A percentile compares a stretch with the other conserved stretches of the same genome.
These are phyloP conservation scores for Calocybe gambosa DNA, from an alignment of 1,284 basidiomycete species.

Conservation along the genomic window DNA sequence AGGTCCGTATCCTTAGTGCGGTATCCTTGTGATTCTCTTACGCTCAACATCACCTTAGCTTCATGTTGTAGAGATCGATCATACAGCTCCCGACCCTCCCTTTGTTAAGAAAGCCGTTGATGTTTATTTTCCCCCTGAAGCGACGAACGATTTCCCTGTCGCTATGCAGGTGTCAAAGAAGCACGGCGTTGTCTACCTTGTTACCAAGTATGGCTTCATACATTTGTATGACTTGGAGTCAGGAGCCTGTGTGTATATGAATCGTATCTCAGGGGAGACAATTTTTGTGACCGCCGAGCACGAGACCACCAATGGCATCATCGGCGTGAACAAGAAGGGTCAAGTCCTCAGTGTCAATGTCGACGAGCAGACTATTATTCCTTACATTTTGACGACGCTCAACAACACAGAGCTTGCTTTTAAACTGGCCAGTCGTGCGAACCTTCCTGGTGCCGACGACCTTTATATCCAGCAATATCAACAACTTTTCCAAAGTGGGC, in stretches of 20 bases:
- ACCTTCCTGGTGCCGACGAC: conserved; percentile 96
- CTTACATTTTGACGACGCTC: conserved; percentile 89
- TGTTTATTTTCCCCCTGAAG: conserved; percentile 99
- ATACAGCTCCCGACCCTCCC: conserved; percentile 89
- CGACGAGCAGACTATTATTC: conserved; percentile 94
- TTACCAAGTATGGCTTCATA: conserved; percentile 99
- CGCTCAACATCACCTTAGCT: conserved; percentile 49
- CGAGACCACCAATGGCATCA: conserved; percentile 91
- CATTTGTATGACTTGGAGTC: conserved; percentile 98
- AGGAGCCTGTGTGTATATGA: conserved; percentile 99
- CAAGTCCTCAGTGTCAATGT: conserved; percentile 97
- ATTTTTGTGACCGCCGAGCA: conserved; percentile 99
- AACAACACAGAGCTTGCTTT: conserved; percentile 99
- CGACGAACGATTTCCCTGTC: conserved; percentile 99
- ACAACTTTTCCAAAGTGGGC: conserved; percentile 84
- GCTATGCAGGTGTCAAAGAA: conserved; percentile 98
- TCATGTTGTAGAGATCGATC: conserved; percentile 98
- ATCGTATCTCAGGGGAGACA: conserved; percentile 98
- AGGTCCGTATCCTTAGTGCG: conserved; percentile 52
- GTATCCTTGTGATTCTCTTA: not conserved
- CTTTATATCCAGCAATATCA: conserved; percentile 96
- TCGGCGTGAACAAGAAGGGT: conserved; percentile 99
- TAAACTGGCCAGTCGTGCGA: conserved; percentile 96
- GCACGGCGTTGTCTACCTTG: conserved; percentile 96
- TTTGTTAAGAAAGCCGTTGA: conserved; percentile 99